Conservation (phyloP, 1,284 basidiomycete genomes). For the Thelephora terrestris region DNA sequence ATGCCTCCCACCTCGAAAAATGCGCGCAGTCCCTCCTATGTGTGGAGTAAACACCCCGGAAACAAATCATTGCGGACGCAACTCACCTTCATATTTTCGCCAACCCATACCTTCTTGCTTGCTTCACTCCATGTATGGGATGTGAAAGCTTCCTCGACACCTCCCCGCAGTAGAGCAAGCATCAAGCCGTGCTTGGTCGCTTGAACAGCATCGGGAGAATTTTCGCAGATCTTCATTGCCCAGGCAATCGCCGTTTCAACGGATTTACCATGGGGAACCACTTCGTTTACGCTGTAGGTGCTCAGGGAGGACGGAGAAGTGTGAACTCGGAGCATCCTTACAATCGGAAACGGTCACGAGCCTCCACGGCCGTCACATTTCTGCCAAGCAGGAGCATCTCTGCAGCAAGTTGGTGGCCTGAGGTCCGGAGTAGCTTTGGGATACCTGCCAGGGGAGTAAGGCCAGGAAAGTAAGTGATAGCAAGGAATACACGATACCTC, state of each 20-base stretch:
- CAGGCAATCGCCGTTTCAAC: conserved; percentile 53
- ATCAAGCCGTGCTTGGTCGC: conserved; percentile 64
- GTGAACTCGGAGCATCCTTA: conserved; percentile 27
- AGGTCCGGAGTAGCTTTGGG: conserved; percentile 46
- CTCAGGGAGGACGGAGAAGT: conserved; percentile 5
- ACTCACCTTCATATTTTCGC: conserved; percentile 63
- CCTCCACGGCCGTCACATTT: conserved; percentile 56
- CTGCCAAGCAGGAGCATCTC: conserved; percentile 71
- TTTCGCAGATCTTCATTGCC: conserved; percentile 50
- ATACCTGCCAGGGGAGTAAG: conserved; percentile 35
- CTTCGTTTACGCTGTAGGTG: conserved; percentile 48
- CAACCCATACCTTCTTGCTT: conserved; percentile 48
- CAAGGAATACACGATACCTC: conserved; percentile 37
- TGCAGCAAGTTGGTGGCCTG: conserved; percentile 67
- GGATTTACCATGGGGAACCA: conserved; percentile 49
- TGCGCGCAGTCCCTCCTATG: conserved; percentile 33
- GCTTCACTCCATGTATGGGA: conserved; percentile 40
- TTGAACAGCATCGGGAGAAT: conserved; percentile 76
- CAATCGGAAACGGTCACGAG: conserved; percentile 67
- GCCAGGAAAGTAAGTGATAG: not conserved
- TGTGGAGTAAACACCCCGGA: not conserved
- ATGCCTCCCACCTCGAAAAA: conserved; percentile 27
- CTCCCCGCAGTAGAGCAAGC: conserved; percentile 38
- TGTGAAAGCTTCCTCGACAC: conserved; percentile 43
- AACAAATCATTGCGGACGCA: conserved; percentile 3